Percentiles rank a stretch among this genome's conserved stretches.
These are phyloP conservation scores for Penicillium sp. DNA, from an alignment of 2,329 filamentous ascomycete genomes.

Conservation along the genomic window DNA sequence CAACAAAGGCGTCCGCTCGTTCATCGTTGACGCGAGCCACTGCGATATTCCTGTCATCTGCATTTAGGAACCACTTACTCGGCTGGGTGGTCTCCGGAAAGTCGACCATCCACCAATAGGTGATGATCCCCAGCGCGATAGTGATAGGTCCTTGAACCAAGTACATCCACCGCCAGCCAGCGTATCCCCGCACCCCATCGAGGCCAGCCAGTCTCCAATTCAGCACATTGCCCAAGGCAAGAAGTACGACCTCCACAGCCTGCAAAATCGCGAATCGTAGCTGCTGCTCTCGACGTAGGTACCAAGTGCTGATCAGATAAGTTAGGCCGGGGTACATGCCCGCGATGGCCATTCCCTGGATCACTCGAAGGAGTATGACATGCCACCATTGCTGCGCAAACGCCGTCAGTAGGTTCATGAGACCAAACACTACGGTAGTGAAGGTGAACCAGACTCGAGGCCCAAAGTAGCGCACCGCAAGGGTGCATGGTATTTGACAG, in stretches of 20 bases:
- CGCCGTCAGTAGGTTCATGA: slow-evolving; percentile 63
- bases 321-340: slow-evolving; percentile 43
- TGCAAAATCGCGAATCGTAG: slow-evolving; percentile 61
- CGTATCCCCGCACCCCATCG: slow-evolving; percentile 50
- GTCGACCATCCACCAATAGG: slow-evolving; percentile 66
- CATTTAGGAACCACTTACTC: slow-evolving; percentile 54
- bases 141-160: slow-evolving; percentile 60
- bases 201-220: slow-evolving; percentile 64
- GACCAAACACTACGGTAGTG: slow-evolving; percentile 56
- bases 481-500: slow-evolving; percentile 63
- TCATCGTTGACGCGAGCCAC: slow-evolving; percentile 55
- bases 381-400: slow-evolving; percentile 63
- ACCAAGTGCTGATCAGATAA: slow-evolving; percentile 51
- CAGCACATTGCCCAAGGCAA: slow-evolving; percentile 61
- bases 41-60: slow-evolving; percentile 52
- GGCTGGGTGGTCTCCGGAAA: slow-evolving; percentile 57
- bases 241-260: slow-evolving; percentile 57
- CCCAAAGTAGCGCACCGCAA: slow-evolving; percentile 59
- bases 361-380: slow-evolving; percentile 61
- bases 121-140: slow-evolving; percentile 52
- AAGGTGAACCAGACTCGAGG: slow-evolving; percentile 57
- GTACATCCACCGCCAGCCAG: slow-evolving; percentile 66
- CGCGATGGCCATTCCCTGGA: slow-evolving; percentile 59
- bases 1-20: slow-evolving; percentile 53
- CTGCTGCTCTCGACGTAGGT: slow-evolving; percentile 59